phyloP scores from a whole-genome alignment of 2,329 filamentous ascomycete genomes.

The Botryotinia convoluta region DNA sequence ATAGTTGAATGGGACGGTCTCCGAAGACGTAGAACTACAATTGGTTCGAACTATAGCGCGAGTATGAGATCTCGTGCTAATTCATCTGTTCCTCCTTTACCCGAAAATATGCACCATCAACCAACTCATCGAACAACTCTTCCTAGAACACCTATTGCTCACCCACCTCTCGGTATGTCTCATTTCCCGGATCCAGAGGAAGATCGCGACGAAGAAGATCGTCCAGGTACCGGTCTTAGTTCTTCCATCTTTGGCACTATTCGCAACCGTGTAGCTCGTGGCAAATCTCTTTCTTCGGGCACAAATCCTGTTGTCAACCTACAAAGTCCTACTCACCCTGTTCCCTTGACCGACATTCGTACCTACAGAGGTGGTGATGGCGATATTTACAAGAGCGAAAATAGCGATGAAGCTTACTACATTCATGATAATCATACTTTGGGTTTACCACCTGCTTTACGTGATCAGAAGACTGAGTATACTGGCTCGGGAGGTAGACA shows the following conservation, averaged over 20 bases:
- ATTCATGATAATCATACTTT: conserved; percentile 46
- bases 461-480: conserved; percentile 47
- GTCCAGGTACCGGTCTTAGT: conserved; percentile 48
- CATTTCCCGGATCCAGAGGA: conserved; percentile 69
- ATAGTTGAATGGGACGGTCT: conserved; percentile 86
- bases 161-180: conserved; percentile 86
- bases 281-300: conserved; percentile 21
- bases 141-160: conserved; percentile 42
- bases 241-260: conserved; percentile 58
- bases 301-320: conserved; percentile 37
- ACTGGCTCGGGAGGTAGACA: conserved; percentile 48
- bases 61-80: conserved; percentile 35
- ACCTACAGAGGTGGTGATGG: conserved; percentile 45
- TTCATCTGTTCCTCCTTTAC: conserved; percentile 34
- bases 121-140: conserved; percentile 22
- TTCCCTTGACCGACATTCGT: conserved; percentile 58
- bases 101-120: conserved; percentile 33
- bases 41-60: conserved; percentile 34
- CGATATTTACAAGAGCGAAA: conserved; percentile 8
- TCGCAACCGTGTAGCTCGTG: conserved; percentile 44
- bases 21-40: conserved; percentile 64
- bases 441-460: conserved; percentile 44
- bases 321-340: conserved; percentile 58
- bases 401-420: conserved; percentile 45
- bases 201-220: conserved; percentile 50